Evolutionary conservation across 139 green algal genomes (phyloP), one percentile per base, ranked within the genome.

Genomic region (Coccomyxa sp.): DNA sequence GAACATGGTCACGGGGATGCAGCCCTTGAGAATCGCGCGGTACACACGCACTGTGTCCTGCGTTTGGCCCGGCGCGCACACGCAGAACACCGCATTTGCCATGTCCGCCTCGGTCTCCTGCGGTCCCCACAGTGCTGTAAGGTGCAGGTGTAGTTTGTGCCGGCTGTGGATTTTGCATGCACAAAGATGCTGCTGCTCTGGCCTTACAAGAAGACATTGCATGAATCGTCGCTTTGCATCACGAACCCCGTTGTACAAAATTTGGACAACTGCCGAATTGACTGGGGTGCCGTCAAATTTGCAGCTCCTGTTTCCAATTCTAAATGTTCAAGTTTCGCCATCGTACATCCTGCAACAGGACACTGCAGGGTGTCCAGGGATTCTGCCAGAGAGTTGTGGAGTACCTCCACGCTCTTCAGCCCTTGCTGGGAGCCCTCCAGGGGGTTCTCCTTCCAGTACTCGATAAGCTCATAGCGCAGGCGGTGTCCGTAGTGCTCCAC

Each of bases 401-500:
- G 31, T n/a, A 77, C 71, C 71, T 77, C 71, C 27, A 18, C 14
- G 12, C 23, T 51, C 23, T 25, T n/a, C 71, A 77, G 17, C 14
- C 71, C 71, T 1, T 51, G 27, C 71, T 31, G 23, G 16, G 71
- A 77, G 23, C 71, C 27, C 71, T 77, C 23, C 71, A 77, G 27
- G 27, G 71, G 71, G 71, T 31, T n/a, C 14, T 30, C 71, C 27
- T 38, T 31, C 71, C 71, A 77, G 23, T 31, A 16, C 27, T 31
- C 71, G 3, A 77, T 31, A 3, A 77, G 71, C 71, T 77, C 71
- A 10, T 77, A 38, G 71, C 71, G 71, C 71, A 77, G 71, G 71
- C 71, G 71, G 71, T 77, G 71, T 0, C 71, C 71, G 45, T 45
- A 77, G 71, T 77, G 71, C 71, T 77, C 71, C 71, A 77, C 71